Conservation (phyloP, 345 rosid genomes). For the Xanthoceras sorbifolium region DNA sequence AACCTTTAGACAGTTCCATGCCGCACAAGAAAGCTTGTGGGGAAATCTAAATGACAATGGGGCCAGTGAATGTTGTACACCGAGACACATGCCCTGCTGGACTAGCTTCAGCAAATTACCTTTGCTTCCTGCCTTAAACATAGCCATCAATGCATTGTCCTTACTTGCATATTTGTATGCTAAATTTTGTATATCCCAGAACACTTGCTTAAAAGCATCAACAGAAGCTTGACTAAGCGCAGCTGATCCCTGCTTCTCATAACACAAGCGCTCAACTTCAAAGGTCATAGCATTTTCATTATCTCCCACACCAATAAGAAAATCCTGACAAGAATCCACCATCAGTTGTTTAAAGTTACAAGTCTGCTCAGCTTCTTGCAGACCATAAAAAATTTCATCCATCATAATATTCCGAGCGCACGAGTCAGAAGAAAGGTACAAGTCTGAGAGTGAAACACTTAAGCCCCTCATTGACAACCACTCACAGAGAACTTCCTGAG, state of each 20-base stretch:
- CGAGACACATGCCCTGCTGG: slow-evolving; percentile 90
- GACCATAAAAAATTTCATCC: slow-evolving; percentile 62
- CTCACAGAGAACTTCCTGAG: slow-evolving; percentile 87
- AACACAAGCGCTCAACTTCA: slow-evolving; percentile 46
- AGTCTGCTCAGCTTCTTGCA: slow-evolving; percentile 64
- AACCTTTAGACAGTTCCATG: slow-evolving; percentile 61
- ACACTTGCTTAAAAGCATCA: slow-evolving; percentile 73
- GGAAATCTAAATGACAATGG: slow-evolving; percentile 88
- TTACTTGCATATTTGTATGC: slow-evolving; percentile 58
- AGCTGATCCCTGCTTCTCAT: slow-evolving; percentile 80
- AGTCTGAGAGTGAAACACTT: slow-evolving; percentile 80
- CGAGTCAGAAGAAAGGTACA: slow-evolving; percentile 59
- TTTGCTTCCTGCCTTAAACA: slow-evolving; percentile 95
- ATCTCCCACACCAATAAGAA: slow-evolving; percentile 54
- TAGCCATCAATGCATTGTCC: slow-evolving; percentile 68
- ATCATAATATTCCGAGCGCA: slow-evolving; percentile 55
- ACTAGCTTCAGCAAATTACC: slow-evolving; percentile 77
- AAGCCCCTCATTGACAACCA: slow-evolving; percentile 80
- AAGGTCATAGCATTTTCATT: slow-evolving; percentile 30
- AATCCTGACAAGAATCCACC: slow-evolving; percentile 63
- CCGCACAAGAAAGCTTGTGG: slow-evolving; percentile 55
- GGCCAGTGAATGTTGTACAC: slow-evolving; percentile 77
- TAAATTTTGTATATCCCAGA: slow-evolving; percentile 72
- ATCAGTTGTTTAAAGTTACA: slow-evolving; percentile 70
- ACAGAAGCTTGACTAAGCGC: slow-evolving; percentile 69